Conservation (phyloP, 352 stramenopile species). For the Globisporangium sylvaticum region DNA sequence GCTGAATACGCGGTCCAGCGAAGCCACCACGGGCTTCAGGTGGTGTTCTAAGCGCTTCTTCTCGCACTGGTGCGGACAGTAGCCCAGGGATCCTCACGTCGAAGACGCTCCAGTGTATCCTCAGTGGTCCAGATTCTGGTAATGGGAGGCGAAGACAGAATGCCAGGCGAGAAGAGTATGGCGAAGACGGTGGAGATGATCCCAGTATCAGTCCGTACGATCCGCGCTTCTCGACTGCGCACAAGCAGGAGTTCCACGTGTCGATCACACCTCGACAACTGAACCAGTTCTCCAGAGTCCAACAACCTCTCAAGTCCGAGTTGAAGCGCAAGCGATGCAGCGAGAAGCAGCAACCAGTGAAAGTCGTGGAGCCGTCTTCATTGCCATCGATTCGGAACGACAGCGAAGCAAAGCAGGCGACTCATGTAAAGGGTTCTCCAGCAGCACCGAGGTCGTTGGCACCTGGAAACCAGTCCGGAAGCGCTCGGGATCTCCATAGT, state of each 20-base stretch:
- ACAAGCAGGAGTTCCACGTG: not conserved
- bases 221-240: slow-evolving; percentile 2
- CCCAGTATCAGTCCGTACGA: slow-evolving; percentile 10
- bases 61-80: not conserved
- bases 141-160: not conserved
- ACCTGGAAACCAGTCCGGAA: slow-evolving; percentile 1
- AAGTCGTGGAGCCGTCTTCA: not conserved
- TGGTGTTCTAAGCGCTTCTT: not conserved
- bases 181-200: not conserved
- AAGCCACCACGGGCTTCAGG: not conserved
- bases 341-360: slow-evolving; percentile 1
- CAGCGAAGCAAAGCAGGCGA: not conserved
- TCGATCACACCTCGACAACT: too few species aligned
- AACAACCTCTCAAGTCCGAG: not conserved
- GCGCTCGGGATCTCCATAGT: not conserved
- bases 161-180: not conserved
- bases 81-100: slow-evolving; percentile 23
- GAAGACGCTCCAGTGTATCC: slow-evolving; percentile 23
- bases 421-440: not conserved
- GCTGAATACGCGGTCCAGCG: not conserved
- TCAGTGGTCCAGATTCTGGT: not conserved
- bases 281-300: not conserved
- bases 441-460: not conserved
- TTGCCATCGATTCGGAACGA: not conserved
- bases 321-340: slow-evolving; percentile 3